Percentiles rank a stretch among this genome's conserved stretches.
Evolutionary conservation across 2,329 filamentous ascomycete species (phyloP).

Genomic region (Eutypella sp.): DNA sequence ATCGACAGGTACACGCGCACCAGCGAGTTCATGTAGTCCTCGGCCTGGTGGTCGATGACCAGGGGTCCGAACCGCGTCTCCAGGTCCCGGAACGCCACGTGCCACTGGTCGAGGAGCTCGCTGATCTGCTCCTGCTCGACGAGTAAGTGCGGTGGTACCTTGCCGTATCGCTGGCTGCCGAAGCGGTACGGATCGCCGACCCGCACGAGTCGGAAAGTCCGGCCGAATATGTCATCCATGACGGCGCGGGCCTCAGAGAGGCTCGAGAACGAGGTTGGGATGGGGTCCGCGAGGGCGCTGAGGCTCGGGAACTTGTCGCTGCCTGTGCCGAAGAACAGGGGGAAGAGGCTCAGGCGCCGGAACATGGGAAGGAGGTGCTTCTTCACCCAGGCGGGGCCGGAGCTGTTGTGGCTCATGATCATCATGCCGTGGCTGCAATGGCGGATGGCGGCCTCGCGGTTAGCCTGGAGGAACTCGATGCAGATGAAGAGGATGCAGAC

Average conservation of each 20-base stretch:
- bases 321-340: conserved; percentile 31
- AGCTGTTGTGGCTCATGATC: conserved; percentile 26
- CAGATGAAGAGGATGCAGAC: conserved; percentile 39
- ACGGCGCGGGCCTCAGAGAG: conserved; percentile 25
- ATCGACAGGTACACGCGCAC: conserved; percentile 20
- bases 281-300: conserved; percentile 15
- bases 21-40: not conserved
- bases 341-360: conserved; percentile 34
- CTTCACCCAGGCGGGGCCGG: conserved; percentile 23
- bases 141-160: conserved; percentile 13
- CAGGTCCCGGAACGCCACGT: conserved; percentile 18
- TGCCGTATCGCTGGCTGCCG: conserved; percentile 7
- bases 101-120: conserved; percentile 25
- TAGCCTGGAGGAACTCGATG: conserved; percentile 36
- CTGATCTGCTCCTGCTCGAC: conserved; percentile 18
- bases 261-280: conserved; percentile 15
- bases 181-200: conserved; percentile 24
- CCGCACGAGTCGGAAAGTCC: conserved; percentile 26
- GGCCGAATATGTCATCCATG: conserved; percentile 24
- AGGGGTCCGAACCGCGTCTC: not conserved
- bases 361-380: conserved; percentile 32
- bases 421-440: conserved; percentile 35
- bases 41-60: not conserved
- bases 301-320: conserved; percentile 19
- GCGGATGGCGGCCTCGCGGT: conserved; percentile 28